phyloP scores from a whole-genome alignment of 2,329 filamentous ascomycete species.

The Sporothrix euskadiensis region DNA sequence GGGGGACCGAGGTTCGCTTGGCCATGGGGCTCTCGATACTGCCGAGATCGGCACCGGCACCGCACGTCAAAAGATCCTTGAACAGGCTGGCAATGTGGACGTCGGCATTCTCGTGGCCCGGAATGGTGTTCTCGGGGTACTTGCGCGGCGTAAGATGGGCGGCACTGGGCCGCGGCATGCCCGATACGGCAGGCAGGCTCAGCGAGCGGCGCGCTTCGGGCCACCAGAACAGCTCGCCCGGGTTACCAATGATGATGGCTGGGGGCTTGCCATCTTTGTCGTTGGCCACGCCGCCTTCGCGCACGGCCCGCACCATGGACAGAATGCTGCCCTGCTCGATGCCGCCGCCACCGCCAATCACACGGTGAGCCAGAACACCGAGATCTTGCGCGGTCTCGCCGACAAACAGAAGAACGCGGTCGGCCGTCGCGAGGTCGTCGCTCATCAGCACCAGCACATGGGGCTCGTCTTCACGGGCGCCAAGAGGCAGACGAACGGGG shows the following conservation, averaged over 20 bases:
- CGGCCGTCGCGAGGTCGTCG: constrained; percentile 53
- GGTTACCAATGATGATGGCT: constrained; percentile 74
- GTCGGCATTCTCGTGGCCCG: constrained; percentile 55
- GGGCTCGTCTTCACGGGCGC: constrained; percentile 48
- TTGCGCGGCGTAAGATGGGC: constrained; percentile 56
- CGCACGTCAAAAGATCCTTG: constrained; percentile 56
- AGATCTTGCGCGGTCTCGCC: constrained; percentile 72
- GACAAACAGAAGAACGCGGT: constrained; percentile 71
- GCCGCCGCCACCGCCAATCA: constrained; percentile 62
- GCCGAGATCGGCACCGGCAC: constrained; percentile 34
- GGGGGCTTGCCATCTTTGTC: constrained; percentile 26
- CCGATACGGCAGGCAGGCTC: constrained; percentile 57
- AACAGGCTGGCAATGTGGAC: constrained; percentile 71
- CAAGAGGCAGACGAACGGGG: constrained; percentile 62
- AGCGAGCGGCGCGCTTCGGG: constrained; percentile 62
- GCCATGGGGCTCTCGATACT: not conserved
- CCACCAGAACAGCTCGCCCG: constrained; percentile 76
- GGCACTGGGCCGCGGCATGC: constrained; percentile 62
- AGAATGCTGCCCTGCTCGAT: constrained; percentile 71
- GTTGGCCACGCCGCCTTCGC: too few species aligned
- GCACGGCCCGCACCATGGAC: constrained; percentile 51
- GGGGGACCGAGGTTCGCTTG: constrained; percentile 45
- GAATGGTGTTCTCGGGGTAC: constrained; percentile 37
- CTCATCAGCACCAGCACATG: constrained; percentile 69
- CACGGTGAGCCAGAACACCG: constrained; percentile 71